phyloP scores from a whole-genome alignment of 2,329 filamentous ascomycete genomes.

The Colletotrichum agaves region DNA sequence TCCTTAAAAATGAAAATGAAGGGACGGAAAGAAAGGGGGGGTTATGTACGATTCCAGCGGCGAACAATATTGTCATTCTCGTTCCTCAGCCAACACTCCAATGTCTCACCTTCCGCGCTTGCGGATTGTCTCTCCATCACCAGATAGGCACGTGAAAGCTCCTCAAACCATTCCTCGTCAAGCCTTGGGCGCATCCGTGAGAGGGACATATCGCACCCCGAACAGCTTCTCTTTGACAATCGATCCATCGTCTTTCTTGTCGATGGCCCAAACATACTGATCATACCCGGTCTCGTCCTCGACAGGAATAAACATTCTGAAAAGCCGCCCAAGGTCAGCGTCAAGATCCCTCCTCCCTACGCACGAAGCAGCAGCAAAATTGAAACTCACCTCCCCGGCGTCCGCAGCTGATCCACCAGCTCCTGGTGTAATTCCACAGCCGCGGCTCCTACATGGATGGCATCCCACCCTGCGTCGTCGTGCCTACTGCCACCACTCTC shows the following conservation, averaged over 20 bases:
- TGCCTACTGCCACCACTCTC: slow-evolving; percentile 57
- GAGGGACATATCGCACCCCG: slow-evolving; percentile 80
- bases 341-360: no score
- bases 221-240: slow-evolving; percentile 71
- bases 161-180: slow-evolving; percentile 1
- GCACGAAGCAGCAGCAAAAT: no score
- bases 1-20: no score
- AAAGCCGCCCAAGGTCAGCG: slow-evolving; percentile 31
- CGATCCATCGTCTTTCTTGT: slow-evolving; percentile 74
- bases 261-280: slow-evolving; percentile 79
- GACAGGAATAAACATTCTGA: slow-evolving; percentile 80
- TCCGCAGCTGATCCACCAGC: slow-evolving; percentile 80
- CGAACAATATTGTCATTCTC: no score
- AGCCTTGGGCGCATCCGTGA: slow-evolving; percentile 73
- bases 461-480: slow-evolving; percentile 74
- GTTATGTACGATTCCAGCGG: no score
- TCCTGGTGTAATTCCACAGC: slow-evolving; percentile 77
- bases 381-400: slow-evolving; percentile 71
- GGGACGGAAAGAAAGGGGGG: no score
- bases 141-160: background rate
- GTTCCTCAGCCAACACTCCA: no score
- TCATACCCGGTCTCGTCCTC: slow-evolving; percentile 58
- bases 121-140: no score
- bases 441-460: slow-evolving; percentile 93
- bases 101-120: no score